Conservation (phyloP, 2,329 filamentous ascomycete genomes). For the Aspergillus glaucus region DNA sequence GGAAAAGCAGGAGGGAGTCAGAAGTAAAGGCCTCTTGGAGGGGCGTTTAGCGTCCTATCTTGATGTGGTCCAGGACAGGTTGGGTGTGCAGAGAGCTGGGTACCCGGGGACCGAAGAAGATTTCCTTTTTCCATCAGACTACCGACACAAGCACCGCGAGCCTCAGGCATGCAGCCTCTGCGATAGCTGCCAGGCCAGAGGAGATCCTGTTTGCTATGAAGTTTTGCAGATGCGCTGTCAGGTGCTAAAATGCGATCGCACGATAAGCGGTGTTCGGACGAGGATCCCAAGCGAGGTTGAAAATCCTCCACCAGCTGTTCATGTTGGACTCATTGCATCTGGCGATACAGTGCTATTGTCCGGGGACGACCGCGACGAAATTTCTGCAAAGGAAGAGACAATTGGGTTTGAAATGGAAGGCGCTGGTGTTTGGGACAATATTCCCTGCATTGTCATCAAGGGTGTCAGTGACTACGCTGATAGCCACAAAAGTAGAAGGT, state of each 20-base stretch:
- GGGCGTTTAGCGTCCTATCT: no score
- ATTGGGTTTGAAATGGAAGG: not conserved
- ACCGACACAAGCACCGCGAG: no score
- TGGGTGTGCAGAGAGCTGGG: no score
- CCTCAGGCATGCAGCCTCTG: no score
- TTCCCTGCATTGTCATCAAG: slow-evolving; percentile 4
- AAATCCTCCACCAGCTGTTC: not conserved
- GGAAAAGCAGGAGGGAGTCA: no score
- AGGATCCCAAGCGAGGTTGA: not conserved
- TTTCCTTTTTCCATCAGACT: no score
- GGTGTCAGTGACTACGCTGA: slow-evolving; percentile 8
- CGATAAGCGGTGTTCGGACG: not conserved
- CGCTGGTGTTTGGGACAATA: not conserved
- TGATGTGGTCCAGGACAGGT: no score
- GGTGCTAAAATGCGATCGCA: not conserved
- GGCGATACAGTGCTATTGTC: slow-evolving; percentile 1
- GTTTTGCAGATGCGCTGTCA: no score
- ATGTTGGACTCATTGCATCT: slow-evolving; percentile 2
- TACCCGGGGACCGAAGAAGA: no score
- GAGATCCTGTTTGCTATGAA: no score
- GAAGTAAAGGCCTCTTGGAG: no score
- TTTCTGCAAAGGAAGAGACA: not conserved
- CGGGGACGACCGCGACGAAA: not conserved
- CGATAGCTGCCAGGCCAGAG: no score
- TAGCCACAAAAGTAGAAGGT: slow-evolving; percentile 6